phyloP scores from a whole-genome alignment of 768 basidiomycete species.

The Exsudoporus frostii region DNA sequence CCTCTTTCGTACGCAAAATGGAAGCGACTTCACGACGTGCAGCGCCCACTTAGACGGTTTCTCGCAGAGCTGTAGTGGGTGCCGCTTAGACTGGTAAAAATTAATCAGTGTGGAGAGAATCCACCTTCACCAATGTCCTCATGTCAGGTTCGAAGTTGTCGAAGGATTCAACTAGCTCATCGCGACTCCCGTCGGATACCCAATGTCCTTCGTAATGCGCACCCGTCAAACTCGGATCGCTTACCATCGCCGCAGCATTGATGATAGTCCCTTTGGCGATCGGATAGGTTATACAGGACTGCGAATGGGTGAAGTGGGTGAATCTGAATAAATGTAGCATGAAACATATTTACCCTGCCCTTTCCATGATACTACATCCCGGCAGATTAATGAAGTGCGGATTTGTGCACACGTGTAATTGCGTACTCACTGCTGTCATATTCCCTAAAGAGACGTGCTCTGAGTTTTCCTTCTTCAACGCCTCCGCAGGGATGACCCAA shows the following conservation, averaged over 20 bases:
- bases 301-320: neutral
- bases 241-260: conserved; percentile 36
- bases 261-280: conserved; percentile 35
- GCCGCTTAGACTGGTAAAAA: neutral
- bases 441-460: conserved; percentile 17
- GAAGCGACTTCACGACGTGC: conserved; percentile 40
- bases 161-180: conserved; percentile 31
- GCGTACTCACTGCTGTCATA: conserved; percentile 19
- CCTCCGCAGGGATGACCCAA: conserved; percentile 5
- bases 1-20: conserved; percentile 36
- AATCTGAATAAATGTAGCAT: neutral
- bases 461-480: conserved; percentile 26
- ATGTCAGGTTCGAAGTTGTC: conserved; percentile 38
- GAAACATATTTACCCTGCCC: conserved; percentile 1
- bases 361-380: conserved; percentile 12
- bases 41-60: conserved; percentile 44
- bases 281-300: conserved; percentile 42
- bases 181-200: conserved; percentile 27
- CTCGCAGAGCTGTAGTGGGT: conserved; percentile 31
- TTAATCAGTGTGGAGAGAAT: neutral
- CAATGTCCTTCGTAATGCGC: conserved; percentile 32
- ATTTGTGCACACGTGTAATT: neutral
- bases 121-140: conserved; percentile 28
- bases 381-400: conserved; percentile 9
- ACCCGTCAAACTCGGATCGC: conserved; percentile 29